Conservation (phyloP, 768 basidiomycete species). For the Auricularia sp. region DNA sequence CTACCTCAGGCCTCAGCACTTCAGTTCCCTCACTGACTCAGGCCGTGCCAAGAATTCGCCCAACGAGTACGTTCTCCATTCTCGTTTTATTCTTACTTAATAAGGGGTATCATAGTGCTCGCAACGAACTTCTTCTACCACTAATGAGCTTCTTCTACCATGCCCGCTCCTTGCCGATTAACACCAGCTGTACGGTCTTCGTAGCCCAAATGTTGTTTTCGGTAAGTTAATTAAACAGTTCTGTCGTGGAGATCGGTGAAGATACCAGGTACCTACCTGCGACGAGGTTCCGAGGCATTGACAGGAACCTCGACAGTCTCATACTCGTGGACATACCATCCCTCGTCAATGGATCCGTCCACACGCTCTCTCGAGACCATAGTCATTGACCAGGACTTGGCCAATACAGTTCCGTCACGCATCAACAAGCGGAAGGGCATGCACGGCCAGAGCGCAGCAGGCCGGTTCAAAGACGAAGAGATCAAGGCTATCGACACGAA, state of each 20-base stretch:
- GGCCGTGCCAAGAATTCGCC: too few species aligned
- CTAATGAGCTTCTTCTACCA: not conserved
- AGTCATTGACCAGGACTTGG: not conserved
- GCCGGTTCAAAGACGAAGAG: too few species aligned
- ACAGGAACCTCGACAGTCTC: not conserved
- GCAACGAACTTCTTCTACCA: too few species aligned
- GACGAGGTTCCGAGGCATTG: too few species aligned
- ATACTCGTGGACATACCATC: not conserved
- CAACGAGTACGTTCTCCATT: too few species aligned
- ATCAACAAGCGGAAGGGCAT: conserved; percentile 21
- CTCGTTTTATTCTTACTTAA: too few species aligned
- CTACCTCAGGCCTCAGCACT: too few species aligned
- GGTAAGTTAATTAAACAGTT: not conserved
- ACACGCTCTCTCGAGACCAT: not conserved
- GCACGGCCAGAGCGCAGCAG: not conserved
- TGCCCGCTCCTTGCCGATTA: not conserved
- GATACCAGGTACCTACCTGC: not conserved
- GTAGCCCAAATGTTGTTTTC: not conserved
- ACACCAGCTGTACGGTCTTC: not conserved
- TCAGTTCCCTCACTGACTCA: too few species aligned
- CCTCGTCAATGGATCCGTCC: not conserved
- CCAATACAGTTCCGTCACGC: not conserved
- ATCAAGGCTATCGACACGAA: too few species aligned
- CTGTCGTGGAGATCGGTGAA: not conserved
- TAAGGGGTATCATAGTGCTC: too few species aligned